Evolutionary conservation across 306 rosid genomes (phyloP).

Genomic region (Glycine soja): DNA sequence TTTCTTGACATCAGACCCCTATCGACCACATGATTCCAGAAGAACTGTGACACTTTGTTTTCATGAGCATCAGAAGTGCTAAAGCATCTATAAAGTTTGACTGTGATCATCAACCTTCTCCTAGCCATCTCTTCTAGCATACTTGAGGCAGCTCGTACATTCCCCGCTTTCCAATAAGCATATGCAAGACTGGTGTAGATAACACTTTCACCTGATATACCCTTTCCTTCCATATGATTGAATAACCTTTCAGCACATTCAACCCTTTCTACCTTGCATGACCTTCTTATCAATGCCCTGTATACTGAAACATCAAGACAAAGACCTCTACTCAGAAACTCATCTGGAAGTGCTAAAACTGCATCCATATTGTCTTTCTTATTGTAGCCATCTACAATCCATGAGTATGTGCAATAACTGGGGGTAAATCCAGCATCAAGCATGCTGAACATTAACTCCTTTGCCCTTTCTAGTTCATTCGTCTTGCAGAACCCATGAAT

Average conservation of each 20-base stretch:
- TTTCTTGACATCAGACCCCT: slow-evolving; percentile 77
- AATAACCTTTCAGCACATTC: slow-evolving; percentile 69
- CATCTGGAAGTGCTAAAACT: slow-evolving; percentile 65
- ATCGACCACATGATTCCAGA: slow-evolving; percentile 73
- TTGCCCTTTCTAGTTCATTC: slow-evolving; percentile 66
- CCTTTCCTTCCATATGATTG: slow-evolving; percentile 61
- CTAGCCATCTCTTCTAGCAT: slow-evolving; percentile 72
- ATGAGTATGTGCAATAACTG: slow-evolving; percentile 70
- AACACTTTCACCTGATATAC: slow-evolving; percentile 71
- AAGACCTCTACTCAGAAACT: slow-evolving; percentile 65
- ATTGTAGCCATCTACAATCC: slow-evolving; percentile 82
- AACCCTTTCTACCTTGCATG: slow-evolving; percentile 69
- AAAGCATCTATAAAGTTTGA: slow-evolving; percentile 70
- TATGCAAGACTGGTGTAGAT: slow-evolving; percentile 73
- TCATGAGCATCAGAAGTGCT: slow-evolving; percentile 55
- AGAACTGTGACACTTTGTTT: slow-evolving; percentile 53
- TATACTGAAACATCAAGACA: slow-evolving; percentile 71
- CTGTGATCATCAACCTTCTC: slow-evolving; percentile 73
- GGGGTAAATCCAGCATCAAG: slow-evolving; percentile 73
- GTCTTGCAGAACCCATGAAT: slow-evolving; percentile 81
- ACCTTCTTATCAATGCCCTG: slow-evolving; percentile 83
- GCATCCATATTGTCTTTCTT: slow-evolving; percentile 64
- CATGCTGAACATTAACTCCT: slow-evolving; percentile 70
- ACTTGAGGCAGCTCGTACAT: slow-evolving; percentile 52
- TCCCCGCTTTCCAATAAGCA: slow-evolving; percentile 77